Evolutionary conservation across 164 flowering plant species (phyloP).

Genomic region (Sedum album): DNA sequence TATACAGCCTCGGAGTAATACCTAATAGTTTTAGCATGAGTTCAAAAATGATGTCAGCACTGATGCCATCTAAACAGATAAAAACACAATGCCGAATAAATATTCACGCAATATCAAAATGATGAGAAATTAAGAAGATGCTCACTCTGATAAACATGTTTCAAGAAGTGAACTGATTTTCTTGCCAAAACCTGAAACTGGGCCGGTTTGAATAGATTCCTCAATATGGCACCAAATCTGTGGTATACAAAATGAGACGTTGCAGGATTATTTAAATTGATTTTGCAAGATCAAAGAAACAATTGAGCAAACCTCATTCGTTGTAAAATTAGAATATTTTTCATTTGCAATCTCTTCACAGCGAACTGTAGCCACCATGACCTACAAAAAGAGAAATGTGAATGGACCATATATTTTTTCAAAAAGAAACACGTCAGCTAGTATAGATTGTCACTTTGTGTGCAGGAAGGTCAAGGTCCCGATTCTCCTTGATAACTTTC

Average conservation of each 20-base stretch:
- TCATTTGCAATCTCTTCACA: constrained; percentile 99
- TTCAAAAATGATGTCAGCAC: constrained; percentile 4
- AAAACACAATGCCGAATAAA: not conserved
- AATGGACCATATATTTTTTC: not conserved
- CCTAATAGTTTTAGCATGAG: constrained; percentile 26
- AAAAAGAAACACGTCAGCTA: not conserved
- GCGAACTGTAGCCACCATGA: constrained; percentile 99
- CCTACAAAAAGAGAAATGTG: constrained; percentile 32
- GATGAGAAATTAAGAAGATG: constrained; percentile 1
- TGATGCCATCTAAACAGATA: not conserved
- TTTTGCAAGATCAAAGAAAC: not conserved
- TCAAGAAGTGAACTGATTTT: constrained; percentile 65
- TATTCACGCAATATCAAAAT: too few species aligned
- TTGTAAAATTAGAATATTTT: constrained; percentile 43
- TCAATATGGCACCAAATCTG: constrained; percentile 76
- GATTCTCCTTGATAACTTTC: constrained; percentile 94
- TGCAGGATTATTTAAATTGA: not conserved
- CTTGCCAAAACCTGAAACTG: constrained; percentile 74
- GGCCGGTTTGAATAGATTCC: constrained; percentile 66
- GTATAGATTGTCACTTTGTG: constrained; percentile 60
- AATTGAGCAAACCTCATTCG: constrained; percentile 48
- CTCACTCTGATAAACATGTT: constrained; percentile 67
- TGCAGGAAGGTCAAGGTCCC: constrained; percentile 97
- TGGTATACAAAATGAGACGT: not conserved
- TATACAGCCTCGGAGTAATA: constrained; percentile 77